These are phyloP conservation scores for Vaccinium vitisidaea DNA, from an alignment of 148 eudicot genomes.

Conservation along the genomic window DNA sequence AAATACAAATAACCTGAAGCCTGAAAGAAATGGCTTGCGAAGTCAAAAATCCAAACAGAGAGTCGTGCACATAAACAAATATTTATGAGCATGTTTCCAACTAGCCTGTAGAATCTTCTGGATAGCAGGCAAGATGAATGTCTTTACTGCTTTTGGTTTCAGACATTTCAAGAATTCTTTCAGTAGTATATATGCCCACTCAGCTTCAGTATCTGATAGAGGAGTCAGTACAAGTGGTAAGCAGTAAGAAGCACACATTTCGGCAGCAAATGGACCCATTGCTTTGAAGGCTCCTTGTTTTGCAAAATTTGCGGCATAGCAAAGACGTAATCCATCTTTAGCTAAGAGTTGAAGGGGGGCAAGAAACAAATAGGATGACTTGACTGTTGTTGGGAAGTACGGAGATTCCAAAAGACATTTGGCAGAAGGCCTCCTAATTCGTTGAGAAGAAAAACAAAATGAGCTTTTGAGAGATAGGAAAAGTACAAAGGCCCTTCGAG, in stretches of 20 bases:
- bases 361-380: constrained; percentile 77
- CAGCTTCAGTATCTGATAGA: constrained; percentile 74
- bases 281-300: constrained; percentile 76
- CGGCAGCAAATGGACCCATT: constrained; percentile 89
- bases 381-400: constrained; percentile 66
- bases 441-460: constrained; percentile 8
- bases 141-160: constrained; percentile 57
- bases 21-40: constrained; percentile 44
- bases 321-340: constrained; percentile 61
- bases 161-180: constrained; percentile 67
- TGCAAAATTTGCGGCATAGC: constrained; percentile 80
- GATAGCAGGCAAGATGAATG: constrained; percentile 66
- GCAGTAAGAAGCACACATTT: constrained; percentile 89
- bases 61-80: neutral
- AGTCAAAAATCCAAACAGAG: constrained; percentile 18
- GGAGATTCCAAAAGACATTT: constrained; percentile 87
- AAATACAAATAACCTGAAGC: constrained; percentile 79
- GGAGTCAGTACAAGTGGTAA: constrained; percentile 58
- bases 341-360: constrained; percentile 79
- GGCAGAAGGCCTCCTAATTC: constrained; percentile 89
- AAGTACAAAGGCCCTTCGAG: neutral
- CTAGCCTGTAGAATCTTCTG: constrained; percentile 94
- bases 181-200: constrained; percentile 69
- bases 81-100: constrained; percentile 27
- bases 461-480: neutral